Conservation (phyloP, 2,329 filamentous ascomycete genomes). For the Xylaria sp. region DNA sequence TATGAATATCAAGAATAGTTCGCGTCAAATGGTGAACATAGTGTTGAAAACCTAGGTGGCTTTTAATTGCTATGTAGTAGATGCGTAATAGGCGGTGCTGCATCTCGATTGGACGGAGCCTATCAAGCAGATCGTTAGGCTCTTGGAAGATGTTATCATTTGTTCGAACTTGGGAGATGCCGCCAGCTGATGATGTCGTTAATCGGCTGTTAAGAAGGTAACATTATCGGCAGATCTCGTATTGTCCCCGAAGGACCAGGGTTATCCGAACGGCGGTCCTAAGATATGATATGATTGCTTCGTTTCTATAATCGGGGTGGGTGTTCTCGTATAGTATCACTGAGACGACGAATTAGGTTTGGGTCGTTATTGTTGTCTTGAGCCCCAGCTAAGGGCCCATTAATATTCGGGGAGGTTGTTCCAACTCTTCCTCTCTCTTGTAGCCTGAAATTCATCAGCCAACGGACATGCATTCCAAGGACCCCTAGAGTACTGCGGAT, state of each 20-base stretch:
- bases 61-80: not conserved
- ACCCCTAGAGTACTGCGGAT: conserved; percentile 67
- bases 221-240: not conserved
- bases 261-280: not conserved
- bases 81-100: not conserved
- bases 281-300: not conserved
- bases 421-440: conserved; percentile 56
- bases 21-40: not conserved
- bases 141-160: not conserved
- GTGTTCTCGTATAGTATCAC: conserved; percentile 49
- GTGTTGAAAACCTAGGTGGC: not conserved
- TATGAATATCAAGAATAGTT: not conserved
- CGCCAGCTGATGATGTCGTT: not conserved
- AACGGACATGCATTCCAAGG: conserved; percentile 69
- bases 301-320: conserved; percentile 47
- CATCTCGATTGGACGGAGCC: not conserved
- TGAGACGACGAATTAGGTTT: conserved; percentile 45
- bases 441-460: conserved; percentile 65
- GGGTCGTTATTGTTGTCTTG: conserved; percentile 45
- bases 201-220: not conserved
- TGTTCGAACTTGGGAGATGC: not conserved
- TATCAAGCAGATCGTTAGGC: not conserved
- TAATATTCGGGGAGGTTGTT: conserved; percentile 40
- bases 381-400: conserved; percentile 41
- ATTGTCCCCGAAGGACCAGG: not conserved